Base-by-base conservation (phyloP, 495 filamentous ascomycete genomes). In the Tricharina praecox region DNA sequence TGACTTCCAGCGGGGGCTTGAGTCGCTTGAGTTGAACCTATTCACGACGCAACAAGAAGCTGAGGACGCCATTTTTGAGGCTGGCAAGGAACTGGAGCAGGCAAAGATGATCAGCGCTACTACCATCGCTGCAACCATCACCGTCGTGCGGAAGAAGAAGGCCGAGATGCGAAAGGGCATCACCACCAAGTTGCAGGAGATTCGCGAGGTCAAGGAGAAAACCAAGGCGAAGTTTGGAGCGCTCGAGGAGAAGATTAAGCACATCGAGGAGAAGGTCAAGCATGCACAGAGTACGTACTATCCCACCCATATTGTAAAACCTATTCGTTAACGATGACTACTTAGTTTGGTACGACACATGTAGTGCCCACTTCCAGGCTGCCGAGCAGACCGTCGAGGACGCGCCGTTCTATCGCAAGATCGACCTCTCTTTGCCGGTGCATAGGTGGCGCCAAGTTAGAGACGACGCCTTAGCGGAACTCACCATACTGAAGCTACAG, bases 121-220 rank as follows among this genome's bases (percentile, higher is more conserved):
- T 11, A 19, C 8, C 8, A 5, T 38, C 5, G 5, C 50, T n/a
- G 37, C 40, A 10, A 26, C 53, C 0, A 26, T 24, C 18, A 49
- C 44, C 8, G 23, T 40, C 7, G 15, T 50, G n/a, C 42, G 28
- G 47, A 38, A 37, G 24, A 47, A 19, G 26, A 56, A 19, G 36
- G 41, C 23, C 16, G 51, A 54, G n/a, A 40, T 54, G 16, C 40
- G 21, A 25, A 16, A 15, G 38, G 47, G 19, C 16, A 48, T 54
- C 10, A 38, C 33, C 32, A 45, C 10, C 7, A 7, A 35, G 42
- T 13, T 56, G 11, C 45, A 40, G 35, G 43, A 40, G 36, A 48
- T 56, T 3, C 47, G 52, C 1, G 53, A 53, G 16, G 49, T 51
- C 20, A 56, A 54, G 23, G 52, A 56, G 46, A 47, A 54, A 42